These are phyloP conservation scores for Pythium angustatum DNA, from an alignment of 352 stramenopile species.

Conservation along the genomic window DNA sequence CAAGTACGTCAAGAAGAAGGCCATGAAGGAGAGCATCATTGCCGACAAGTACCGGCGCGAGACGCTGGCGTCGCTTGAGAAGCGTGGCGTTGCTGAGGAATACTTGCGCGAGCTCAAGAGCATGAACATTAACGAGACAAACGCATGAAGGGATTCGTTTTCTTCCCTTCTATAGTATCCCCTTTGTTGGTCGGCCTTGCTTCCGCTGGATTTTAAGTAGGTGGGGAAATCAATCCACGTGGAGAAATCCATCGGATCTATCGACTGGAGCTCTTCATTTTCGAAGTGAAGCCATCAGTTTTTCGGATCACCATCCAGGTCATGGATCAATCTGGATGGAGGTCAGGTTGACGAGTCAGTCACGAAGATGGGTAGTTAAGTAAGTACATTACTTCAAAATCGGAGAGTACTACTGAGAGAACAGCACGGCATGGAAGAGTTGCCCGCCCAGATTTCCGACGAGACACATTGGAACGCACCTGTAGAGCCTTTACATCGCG, in stretches of 20 bases:
- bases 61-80: slow-evolving; percentile 60
- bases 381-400: neutral
- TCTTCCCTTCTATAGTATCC: too few relatives aligned
- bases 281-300: neutral
- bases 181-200: neutral
- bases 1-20: slow-evolving; percentile 74
- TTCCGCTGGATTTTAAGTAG: slow-evolving; percentile 1
- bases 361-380: neutral
- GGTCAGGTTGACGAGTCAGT: neutral
- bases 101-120: slow-evolving; percentile 67
- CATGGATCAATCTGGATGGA: neutral
- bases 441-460: neutral
- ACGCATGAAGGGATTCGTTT: slow-evolving; percentile 34
- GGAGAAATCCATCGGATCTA: neutral
- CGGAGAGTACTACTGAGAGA: neutral
- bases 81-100: slow-evolving; percentile 62
- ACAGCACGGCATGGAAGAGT: neutral
- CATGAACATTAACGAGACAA: slow-evolving; percentile 68
- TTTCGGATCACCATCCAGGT: neutral
- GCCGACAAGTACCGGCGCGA: slow-evolving; percentile 73
- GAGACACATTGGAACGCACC: too few relatives aligned
- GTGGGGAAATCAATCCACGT: slow-evolving; percentile 47
- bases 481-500: slow-evolving; percentile 6
- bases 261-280: neutral
- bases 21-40: slow-evolving; percentile 69